Base-by-base conservation (phyloP, 1,284 basidiomycete species). In the Flammula alnicola region DNA sequence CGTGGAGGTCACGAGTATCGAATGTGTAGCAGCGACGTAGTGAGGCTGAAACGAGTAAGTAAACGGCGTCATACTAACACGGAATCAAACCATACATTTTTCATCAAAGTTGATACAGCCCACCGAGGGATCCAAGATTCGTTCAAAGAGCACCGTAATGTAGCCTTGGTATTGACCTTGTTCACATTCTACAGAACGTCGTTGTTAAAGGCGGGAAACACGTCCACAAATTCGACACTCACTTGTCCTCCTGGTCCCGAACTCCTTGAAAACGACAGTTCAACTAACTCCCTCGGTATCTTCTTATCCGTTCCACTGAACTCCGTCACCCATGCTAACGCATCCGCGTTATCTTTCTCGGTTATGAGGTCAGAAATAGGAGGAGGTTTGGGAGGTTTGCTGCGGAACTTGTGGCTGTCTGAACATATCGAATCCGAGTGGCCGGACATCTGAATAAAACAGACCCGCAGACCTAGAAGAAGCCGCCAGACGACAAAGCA, bases 181-280 rank as follows among this genome's bases (percentile, higher is more conserved):
- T 91, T 91, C 33, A 91, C 88, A 55, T 91, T 88, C 88, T 91
- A 57, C 11, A 25, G 31, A 27, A 33, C 26, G 10, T 22, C 22
- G 7, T 36, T 14, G 26, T 14, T 25, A 16, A 11, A 10, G 35
- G 30, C 9, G 23, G 5, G 20, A 35, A 30, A 14, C 9, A 27
- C 19, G 7, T 0, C 16, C 20, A 25, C 7, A 19, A 36, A 10
- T 7, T n/a, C n/a, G 19, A 48, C 42, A 50, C 71, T 43, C 52
- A 88, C 88, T 78, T 91, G 88, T 10, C 88, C 88, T 25, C 88
- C 88, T 7, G 88, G 88, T 19, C 88, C 88, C 5, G 88, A 89
- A 56, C 88, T 91, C 43, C 87, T 73, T 2, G 87, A 80, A 62
- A 86, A 91, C 0, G 79, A 73, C 22, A 88, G 55, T 27, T 86